Evolutionary conservation across 164 flowering plant genomes (phyloP).

Genomic region (Platanus orientalis): DNA sequence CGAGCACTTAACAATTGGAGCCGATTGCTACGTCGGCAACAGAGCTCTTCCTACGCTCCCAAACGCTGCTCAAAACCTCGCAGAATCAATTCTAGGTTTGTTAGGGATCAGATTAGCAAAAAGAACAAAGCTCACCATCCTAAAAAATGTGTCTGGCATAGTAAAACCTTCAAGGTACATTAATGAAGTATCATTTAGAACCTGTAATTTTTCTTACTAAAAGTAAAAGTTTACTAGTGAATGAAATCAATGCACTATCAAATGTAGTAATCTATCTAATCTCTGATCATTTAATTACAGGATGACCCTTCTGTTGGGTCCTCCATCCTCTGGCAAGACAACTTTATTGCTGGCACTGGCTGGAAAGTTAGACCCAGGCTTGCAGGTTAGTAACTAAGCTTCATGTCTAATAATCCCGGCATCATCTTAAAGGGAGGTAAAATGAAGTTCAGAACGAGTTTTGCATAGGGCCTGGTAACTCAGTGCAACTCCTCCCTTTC

Average conservation of each 20-base stretch:
- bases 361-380: constrained; percentile 65
- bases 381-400: constrained; percentile 51
- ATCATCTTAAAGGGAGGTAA: too few species aligned
- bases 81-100: constrained; percentile 50
- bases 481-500: too few species aligned
- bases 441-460: too few species aligned
- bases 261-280: too few species aligned
- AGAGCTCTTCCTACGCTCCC: constrained; percentile 41
- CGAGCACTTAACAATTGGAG: constrained; percentile 31
- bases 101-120: constrained; percentile 59
- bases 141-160: constrained; percentile 80
- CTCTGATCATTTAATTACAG: too few species aligned
- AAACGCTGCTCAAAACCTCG: constrained; percentile 29
- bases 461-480: too few species aligned
- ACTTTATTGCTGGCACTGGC: constrained; percentile 81
- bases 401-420: too few species aligned
- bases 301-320: constrained; percentile 88
- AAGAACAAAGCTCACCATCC: constrained; percentile 67
- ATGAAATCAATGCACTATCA: too few species aligned
- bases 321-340: constrained; percentile 95
- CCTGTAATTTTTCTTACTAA: too few species aligned
- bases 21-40: constrained; percentile 31
- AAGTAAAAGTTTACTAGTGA: too few species aligned
- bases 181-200: too few species aligned
- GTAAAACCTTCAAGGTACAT: constrained; percentile 86